A percentile compares a stretch with the other conserved stretches of the same genome.
phyloP scores from a whole-genome alignment of 1,284 basidiomycete genomes.

The Naganishia sp. region DNA sequence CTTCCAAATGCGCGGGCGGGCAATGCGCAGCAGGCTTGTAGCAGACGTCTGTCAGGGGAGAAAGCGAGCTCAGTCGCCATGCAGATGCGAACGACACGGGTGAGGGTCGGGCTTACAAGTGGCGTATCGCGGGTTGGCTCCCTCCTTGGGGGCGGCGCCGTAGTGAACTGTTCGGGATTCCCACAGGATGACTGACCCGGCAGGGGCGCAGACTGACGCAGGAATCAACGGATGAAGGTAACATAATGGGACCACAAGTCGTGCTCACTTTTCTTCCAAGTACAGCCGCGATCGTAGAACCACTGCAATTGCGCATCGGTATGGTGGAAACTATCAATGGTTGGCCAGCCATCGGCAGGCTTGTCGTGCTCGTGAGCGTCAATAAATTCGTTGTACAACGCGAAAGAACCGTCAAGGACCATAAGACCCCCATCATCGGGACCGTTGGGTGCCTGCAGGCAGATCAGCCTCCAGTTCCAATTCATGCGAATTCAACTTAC shows the following conservation, averaged over 20 bases:
- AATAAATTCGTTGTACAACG: conserved; percentile 50
- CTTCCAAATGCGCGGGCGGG: conserved; percentile 33
- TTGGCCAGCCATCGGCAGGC: conserved; percentile 48
- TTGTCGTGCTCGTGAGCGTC: conserved; percentile 43
- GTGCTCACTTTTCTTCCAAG: conserved; percentile 39
- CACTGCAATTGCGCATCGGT: conserved; percentile 41
- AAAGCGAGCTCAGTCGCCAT: background rate
- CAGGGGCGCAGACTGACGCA: conserved; percentile 38
- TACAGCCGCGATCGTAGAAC: conserved; percentile 47
- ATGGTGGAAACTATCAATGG: conserved; percentile 46
- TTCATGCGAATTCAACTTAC: background rate
- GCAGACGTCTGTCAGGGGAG: conserved; percentile 36
- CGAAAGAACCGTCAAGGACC: conserved; percentile 50
- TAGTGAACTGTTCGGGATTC: conserved; percentile 40
- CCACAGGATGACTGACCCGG: conserved; percentile 48
- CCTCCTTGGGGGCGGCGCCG: conserved; percentile 36
- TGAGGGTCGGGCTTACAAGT: conserved; percentile 30
- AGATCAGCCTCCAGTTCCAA: too few relatives aligned
- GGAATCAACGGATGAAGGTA: background rate
- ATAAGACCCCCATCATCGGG: conserved; percentile 54
- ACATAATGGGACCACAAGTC: too few relatives aligned
- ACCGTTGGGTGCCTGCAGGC: conserved; percentile 42
- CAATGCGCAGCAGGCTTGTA: conserved; percentile 41
- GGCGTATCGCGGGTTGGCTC: conserved; percentile 35
- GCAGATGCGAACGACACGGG: background rate